Evolutionary conservation across 1,284 basidiomycete genomes (phyloP).

Genomic region (Golubevia sp.): DNA sequence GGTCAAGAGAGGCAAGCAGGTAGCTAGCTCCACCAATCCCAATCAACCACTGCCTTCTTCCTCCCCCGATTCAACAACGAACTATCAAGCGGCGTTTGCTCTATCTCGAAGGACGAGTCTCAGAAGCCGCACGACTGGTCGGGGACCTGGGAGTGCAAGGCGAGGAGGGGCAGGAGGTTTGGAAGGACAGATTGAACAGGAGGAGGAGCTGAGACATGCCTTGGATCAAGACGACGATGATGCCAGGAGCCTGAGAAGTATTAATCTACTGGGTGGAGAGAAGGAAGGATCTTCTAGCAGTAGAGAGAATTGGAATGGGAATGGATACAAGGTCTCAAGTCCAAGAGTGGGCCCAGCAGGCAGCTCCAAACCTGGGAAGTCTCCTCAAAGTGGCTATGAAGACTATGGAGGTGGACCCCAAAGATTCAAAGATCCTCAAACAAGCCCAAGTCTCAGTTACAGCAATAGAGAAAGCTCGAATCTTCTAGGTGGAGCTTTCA

Average conservation of each 20-base stretch:
- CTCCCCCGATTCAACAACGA: too few relatives aligned
- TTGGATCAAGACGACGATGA: not conserved
- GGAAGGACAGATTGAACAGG: too few relatives aligned
- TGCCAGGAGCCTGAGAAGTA: not conserved
- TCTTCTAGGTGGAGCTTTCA: constrained; percentile 30
- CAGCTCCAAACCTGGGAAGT: too few relatives aligned
- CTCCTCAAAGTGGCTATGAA: not conserved
- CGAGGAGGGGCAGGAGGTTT: too few relatives aligned
- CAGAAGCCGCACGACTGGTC: too few relatives aligned
- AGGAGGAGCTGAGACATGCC: not conserved
- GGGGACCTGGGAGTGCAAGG: too few relatives aligned
- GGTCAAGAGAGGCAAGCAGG: too few relatives aligned
- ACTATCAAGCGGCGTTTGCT: too few relatives aligned
- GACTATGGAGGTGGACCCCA: not conserved
- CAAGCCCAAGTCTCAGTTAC: not conserved
- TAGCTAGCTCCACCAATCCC: too few relatives aligned
- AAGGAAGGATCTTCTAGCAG: not conserved
- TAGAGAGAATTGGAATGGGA: not conserved
- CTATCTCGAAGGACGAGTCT: too few relatives aligned
- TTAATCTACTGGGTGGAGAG: not conserved
- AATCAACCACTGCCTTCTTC: too few relatives aligned
- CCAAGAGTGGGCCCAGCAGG: too few relatives aligned
- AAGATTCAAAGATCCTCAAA: not conserved
- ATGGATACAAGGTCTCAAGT: not conserved
- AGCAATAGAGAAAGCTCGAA: constrained; percentile 14